Percentiles rank a stretch among this genome's conserved stretches.
phyloP scores from a whole-genome alignment of 805 yeast species.

The Kodamaea neixiangensis region DNA sequence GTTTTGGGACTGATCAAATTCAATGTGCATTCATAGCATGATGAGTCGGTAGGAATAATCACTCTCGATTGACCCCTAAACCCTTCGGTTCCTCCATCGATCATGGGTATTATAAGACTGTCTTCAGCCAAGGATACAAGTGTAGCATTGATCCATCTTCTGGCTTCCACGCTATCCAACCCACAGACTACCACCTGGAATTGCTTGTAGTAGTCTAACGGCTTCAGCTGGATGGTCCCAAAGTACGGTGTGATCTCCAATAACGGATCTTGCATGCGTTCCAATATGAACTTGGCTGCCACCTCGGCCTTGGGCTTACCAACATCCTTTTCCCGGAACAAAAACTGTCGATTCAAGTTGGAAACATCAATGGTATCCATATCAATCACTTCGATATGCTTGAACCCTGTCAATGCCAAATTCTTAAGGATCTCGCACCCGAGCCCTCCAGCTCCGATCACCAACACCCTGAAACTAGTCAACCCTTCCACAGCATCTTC shows the following conservation, averaged over 20 bases:
- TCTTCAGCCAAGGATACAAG: conserved; percentile 63
- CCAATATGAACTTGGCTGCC: conserved; percentile 59
- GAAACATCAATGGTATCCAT: conserved; percentile 84
- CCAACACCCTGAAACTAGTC: conserved; percentile 29
- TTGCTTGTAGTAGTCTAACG: conserved; percentile 59
- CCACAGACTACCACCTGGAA: conserved; percentile 84
- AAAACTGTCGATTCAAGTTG: conserved; percentile 74
- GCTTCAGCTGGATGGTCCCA: conserved; percentile 61
- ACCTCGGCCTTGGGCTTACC: conserved; percentile 67
- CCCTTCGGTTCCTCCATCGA: conserved; percentile 97
- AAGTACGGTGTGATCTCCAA: conserved; percentile 58
- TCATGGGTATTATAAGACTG: conserved; percentile 48
- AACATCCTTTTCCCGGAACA: conserved; percentile 61
- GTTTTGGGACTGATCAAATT: conserved; percentile 65
- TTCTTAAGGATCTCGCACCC: conserved; percentile 81
- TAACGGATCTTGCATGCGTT: conserved; percentile 39
- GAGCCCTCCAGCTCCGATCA: conserved; percentile 80
- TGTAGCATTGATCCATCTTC: conserved; percentile 82
- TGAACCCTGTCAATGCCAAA: conserved; percentile 69
- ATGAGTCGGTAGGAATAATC: conserved; percentile 78
- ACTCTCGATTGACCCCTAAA: conserved; percentile 89
- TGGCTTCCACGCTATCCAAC: conserved; percentile 83
- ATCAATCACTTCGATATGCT: conserved; percentile 66
- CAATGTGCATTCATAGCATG: conserved; percentile 92
- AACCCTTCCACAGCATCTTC: conserved; percentile 26